Conservation (phyloP, 768 basidiomycete species). For the Xerocomus potaroensis region DNA sequence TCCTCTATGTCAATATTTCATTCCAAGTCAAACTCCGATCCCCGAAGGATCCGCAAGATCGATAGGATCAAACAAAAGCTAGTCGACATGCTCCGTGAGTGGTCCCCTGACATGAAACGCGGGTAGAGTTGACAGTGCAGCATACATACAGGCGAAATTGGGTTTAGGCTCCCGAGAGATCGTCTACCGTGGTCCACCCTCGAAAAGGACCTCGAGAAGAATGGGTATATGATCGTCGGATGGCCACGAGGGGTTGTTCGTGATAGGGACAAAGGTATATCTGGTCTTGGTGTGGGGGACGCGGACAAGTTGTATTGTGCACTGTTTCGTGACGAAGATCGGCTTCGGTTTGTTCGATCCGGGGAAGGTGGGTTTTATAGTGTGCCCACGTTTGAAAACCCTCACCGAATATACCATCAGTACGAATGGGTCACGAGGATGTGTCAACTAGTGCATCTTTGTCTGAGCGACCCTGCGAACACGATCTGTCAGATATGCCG, state of each 20-base stretch:
- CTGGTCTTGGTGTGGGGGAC: constrained; percentile 4
- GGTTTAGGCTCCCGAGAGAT: neutral
- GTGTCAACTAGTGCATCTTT: too few species aligned
- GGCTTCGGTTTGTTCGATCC: constrained; percentile 2
- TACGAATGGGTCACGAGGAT: too few species aligned
- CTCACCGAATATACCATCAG: too few species aligned
- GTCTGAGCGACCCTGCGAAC: too few species aligned
- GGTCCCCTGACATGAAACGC: neutral
- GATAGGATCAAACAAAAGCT: constrained; percentile 3
- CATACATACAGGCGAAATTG: constrained; percentile 1
- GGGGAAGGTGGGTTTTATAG: neutral
- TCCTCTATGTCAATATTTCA: neutral
- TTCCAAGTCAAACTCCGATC: neutral
- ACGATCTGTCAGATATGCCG: too few species aligned
- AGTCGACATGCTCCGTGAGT: constrained; percentile 9
- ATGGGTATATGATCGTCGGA: constrained; percentile 4
- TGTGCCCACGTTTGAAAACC: too few species aligned
- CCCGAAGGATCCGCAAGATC: neutral
- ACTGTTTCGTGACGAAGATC: constrained; percentile 3
- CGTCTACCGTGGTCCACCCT: constrained; percentile 14
- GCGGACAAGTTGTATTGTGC: constrained; percentile 5
- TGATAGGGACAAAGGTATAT: constrained; percentile 5
- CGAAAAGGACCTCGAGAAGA: neutral
- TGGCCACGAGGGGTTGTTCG: constrained; percentile 6
- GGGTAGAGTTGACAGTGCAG: too few species aligned